Base-by-base conservation (phyloP, 1,139 yeast genomes). In the Magnusiomyces fungicola region DNA sequence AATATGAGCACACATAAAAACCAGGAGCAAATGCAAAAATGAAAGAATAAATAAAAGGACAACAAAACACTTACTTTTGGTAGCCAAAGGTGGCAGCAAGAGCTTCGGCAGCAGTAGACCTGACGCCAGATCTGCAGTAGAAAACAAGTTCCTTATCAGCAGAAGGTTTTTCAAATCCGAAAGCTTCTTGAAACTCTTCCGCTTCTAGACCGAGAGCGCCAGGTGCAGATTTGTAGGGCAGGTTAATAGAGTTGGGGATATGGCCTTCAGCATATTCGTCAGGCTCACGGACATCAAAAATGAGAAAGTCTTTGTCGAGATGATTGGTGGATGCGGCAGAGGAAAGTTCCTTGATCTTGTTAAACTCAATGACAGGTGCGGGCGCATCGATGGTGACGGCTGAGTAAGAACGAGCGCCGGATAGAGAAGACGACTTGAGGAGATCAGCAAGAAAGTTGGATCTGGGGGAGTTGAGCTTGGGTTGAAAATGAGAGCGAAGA, bases 211-310 rank as follows among this genome's bases (percentile, higher is more conserved):
- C 88, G 56, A 92, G 74, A 0, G 97, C 97, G n/a, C 96, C 96
- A 0, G 97, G 97, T 16, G 90, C 79, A 6, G 95, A 80, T 63
- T 88, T 89, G 70, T 82, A 83, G 19, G 98, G 98, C 52, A 92
- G 76, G 64, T 92, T 92, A 55, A 89, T 69, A 14, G 98, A 83
- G 27, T 80, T 77, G 27, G 97, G 97, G 59, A 92, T 84, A 63
- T 88, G 89, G 25, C 78, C 78, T 21, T 59, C 80, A 44, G 71
- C 69, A 63, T 66, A 86, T 69, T 92, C 98, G 47, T 73, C 74
- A 2, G 97, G 96, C 69, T 92, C 98, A 63, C 98, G 80, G 30
- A 87, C 97, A 63, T 92, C 98, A 22, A 90, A 80, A 43, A 90
- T 68, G 42, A 85, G 74, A 62, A 6, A 76, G 76, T 46, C 70